phyloP scores from a whole-genome alignment of 352 stramenopile genomes.

The Phytophthora melonis region DNA sequence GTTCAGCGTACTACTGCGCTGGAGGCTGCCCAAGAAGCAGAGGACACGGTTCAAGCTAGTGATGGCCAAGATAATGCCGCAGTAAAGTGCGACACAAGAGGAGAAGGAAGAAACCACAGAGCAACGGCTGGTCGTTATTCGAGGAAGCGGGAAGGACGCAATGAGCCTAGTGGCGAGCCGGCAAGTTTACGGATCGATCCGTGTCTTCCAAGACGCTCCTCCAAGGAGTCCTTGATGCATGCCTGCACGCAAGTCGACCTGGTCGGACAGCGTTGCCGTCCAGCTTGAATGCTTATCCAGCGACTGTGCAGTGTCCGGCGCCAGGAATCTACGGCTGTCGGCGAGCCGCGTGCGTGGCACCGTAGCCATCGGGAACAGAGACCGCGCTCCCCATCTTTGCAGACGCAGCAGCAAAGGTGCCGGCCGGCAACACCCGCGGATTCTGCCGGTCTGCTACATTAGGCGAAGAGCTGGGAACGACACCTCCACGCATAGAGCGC shows the following conservation, averaged over 20 bases:
- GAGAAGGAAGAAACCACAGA: background rate
- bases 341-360: constrained; percentile 12
- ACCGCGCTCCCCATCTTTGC: constrained; percentile 25
- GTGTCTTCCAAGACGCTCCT: too few relatives aligned
- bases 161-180: background rate
- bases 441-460: constrained; percentile 13
- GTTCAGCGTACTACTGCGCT: background rate
- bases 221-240: background rate
- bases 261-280: constrained; percentile 21
- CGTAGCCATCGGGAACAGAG: constrained; percentile 23
- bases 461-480: background rate
- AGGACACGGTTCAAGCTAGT: background rate
- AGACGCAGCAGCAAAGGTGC: constrained; percentile 12
- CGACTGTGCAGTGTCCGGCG: background rate
- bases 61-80: background rate
- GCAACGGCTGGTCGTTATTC: background rate
- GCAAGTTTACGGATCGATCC: too few relatives aligned
- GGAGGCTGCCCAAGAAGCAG: background rate
- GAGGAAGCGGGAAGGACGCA: background rate
- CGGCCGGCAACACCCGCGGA: constrained; percentile 20
- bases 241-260: background rate
- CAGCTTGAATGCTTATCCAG: constrained; percentile 21
- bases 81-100: background rate
- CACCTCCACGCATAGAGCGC: background rate
- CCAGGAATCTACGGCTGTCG: constrained; percentile 24